Conservation (phyloP, 768 basidiomycete species). For the Leccinum subgranulosum region DNA sequence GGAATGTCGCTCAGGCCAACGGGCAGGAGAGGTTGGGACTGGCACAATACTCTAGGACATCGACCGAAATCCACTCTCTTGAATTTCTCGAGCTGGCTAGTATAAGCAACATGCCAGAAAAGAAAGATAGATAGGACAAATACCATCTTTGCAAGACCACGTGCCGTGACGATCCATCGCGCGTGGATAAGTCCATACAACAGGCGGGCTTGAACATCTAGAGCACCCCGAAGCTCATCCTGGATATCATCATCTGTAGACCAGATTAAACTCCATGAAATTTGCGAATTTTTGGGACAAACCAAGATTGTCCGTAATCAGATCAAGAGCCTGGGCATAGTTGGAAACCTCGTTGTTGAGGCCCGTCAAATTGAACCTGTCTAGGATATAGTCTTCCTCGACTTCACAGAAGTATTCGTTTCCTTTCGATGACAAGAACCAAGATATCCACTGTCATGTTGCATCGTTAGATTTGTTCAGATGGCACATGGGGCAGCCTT, state of each 20-base stretch:
- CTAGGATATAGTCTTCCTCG: conserved; percentile 97
- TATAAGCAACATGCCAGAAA: conserved; percentile 1
- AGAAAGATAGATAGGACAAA: conserved; percentile 1
- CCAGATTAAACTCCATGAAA: background rate
- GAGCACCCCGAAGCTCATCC: conserved; percentile 86
- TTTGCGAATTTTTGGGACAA: conserved; percentile 25
- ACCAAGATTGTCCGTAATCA: conserved; percentile 97
- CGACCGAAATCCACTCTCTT: conserved; percentile 98
- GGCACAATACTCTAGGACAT: conserved; percentile 96
- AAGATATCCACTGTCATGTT: conserved; percentile 82
- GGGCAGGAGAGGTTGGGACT: conserved; percentile 90
- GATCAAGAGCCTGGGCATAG: conserved; percentile 89
- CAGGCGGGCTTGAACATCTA: conserved; percentile 91
- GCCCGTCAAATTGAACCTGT: conserved; percentile 97
- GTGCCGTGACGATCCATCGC: conserved; percentile 92
- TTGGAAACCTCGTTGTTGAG: conserved; percentile 95
- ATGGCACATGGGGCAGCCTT: conserved; percentile 16
- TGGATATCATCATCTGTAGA: conserved; percentile 85
- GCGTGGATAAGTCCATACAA: conserved; percentile 97
- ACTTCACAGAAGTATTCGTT: conserved; percentile 99
- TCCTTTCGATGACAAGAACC: conserved; percentile 95
- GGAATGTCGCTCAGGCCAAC: conserved; percentile 97
- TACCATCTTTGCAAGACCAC: conserved; percentile 96
- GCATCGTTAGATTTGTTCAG: conserved; percentile 14
- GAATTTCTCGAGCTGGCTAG: conserved; percentile 84